These are phyloP conservation scores for Sanghuangporus weigelae DNA, from an alignment of 1,284 basidiomycete genomes.

Conservation along the genomic window DNA sequence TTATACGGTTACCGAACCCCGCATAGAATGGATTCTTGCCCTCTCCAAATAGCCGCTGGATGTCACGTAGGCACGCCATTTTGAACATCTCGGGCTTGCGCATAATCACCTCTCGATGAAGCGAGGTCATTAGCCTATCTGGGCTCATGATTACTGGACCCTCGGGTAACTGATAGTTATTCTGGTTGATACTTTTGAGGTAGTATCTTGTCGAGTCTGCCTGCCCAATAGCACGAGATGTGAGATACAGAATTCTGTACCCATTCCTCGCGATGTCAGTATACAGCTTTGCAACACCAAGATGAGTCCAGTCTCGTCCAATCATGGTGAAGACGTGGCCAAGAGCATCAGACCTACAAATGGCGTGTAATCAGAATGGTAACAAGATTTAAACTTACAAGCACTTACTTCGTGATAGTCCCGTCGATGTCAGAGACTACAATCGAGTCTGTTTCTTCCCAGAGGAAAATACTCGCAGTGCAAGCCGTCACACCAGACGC, in stretches of 20 bases:
- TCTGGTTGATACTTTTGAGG: conserved; percentile 91
- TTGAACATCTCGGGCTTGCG: conserved; percentile 99
- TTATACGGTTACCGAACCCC: conserved; percentile 98
- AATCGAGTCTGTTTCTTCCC: conserved; percentile 87
- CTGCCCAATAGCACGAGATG: conserved; percentile 96
- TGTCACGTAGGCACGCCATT: conserved; percentile 98
- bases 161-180: conserved; percentile 92
- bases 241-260: conserved; percentile 98
- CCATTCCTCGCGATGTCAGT: conserved; percentile 96
- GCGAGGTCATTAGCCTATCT: conserved; percentile 89
- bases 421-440: conserved; percentile 99
- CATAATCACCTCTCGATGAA: conserved; percentile 98
- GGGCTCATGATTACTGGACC: conserved; percentile 99
- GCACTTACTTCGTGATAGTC: conserved; percentile 90
- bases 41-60: conserved; percentile 86
- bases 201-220: conserved; percentile 97
- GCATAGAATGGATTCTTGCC: conserved; percentile 87
- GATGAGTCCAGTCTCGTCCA: conserved; percentile 99
- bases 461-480: conserved; percentile 91
- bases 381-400: neutral
- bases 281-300: conserved; percentile 97
- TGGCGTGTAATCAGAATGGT: conserved; percentile 9
- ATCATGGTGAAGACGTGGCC: conserved; percentile 99
- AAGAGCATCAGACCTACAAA: conserved; percentile 84
- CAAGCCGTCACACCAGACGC: conserved; percentile 84